These are phyloP conservation scores for Globisporangium viniferum DNA, from an alignment of 352 stramenopile genomes.

Conservation along the genomic window DNA sequence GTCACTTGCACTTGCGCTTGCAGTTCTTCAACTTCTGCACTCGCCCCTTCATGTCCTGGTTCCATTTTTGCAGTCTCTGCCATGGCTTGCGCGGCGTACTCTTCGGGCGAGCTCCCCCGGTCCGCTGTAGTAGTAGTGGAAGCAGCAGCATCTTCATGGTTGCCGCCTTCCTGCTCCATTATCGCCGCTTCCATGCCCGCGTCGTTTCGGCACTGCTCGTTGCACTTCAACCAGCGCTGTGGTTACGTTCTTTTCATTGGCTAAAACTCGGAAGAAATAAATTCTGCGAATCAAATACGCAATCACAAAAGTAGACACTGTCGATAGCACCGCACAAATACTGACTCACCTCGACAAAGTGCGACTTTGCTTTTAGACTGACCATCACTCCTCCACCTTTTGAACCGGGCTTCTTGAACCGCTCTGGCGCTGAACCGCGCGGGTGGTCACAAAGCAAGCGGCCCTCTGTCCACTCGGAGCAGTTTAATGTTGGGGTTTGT, in stretches of 20 bases:
- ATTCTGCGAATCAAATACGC: background rate
- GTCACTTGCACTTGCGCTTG: background rate
- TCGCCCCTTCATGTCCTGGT: background rate
- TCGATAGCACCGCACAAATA: background rate
- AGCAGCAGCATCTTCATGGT: background rate
- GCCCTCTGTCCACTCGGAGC: conserved; percentile 3
- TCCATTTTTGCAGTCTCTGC: background rate
- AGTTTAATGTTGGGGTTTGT: conserved; percentile 32
- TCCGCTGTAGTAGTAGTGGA: background rate
- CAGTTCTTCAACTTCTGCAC: background rate
- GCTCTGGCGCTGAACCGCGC: background rate
- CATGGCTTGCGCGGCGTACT: too few species aligned
- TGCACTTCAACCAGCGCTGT: background rate
- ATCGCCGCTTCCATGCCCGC: background rate
- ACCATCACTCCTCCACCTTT: background rate
- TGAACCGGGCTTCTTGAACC: conserved; percentile 3
- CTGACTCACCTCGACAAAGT: background rate
- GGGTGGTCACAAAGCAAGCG: background rate
- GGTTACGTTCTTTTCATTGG: background rate
- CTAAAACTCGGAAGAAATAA: background rate
- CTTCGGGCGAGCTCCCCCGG: background rate
- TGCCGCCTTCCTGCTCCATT: background rate
- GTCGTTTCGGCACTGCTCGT: background rate
- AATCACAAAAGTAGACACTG: background rate
- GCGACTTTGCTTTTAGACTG: background rate